Evolutionary conservation across 805 yeast species (phyloP).

Genomic region (Yamadazyma sp.): DNA sequence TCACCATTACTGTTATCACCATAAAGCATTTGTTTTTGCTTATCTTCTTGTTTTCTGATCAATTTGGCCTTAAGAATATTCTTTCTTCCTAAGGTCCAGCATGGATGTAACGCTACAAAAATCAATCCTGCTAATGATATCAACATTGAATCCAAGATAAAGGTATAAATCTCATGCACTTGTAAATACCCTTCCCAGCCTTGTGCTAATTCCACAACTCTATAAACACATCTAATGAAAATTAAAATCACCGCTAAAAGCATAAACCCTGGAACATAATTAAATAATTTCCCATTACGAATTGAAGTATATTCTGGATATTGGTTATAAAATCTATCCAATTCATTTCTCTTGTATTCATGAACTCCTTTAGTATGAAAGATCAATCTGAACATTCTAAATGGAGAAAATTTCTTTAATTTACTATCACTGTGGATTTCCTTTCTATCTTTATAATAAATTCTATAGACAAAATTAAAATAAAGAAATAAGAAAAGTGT

Average conservation of each 20-base stretch:
- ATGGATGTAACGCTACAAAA: slow-evolving; percentile 38
- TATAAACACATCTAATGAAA: slow-evolving; percentile 33
- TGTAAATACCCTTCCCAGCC: slow-evolving; percentile 36
- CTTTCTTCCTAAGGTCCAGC: slow-evolving; percentile 26
- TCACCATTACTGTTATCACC: too few species aligned
- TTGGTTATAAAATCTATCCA: slow-evolving; percentile 29
- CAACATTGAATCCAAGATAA: slow-evolving; percentile 37
- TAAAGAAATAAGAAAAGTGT: slow-evolving; percentile 30
- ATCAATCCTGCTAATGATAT: slow-evolving; percentile 31
- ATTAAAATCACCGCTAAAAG: slow-evolving; percentile 27
- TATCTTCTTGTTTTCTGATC: not conserved
- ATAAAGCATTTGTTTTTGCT: too few species aligned
- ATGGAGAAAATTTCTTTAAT: slow-evolving; percentile 21
- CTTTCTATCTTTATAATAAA: slow-evolving; percentile 18
- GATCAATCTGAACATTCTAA: too few species aligned
- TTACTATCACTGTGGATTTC: slow-evolving; percentile 16
- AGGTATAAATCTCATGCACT: slow-evolving; percentile 31
- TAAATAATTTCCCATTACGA: slow-evolving; percentile 23
- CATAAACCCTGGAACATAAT: slow-evolving; percentile 31
- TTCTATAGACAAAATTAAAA: slow-evolving; percentile 30
- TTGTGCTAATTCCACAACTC: slow-evolving; percentile 37
- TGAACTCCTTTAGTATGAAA: slow-evolving; percentile 22
- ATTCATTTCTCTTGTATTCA: slow-evolving; percentile 18
- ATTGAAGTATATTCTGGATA: slow-evolving; percentile 22
- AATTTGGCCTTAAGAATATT: slow-evolving; percentile 17